These are phyloP conservation scores for Mycogone perniciosa DNA, from an alignment of 2,329 filamentous ascomycete genomes.

Conservation along the genomic window DNA sequence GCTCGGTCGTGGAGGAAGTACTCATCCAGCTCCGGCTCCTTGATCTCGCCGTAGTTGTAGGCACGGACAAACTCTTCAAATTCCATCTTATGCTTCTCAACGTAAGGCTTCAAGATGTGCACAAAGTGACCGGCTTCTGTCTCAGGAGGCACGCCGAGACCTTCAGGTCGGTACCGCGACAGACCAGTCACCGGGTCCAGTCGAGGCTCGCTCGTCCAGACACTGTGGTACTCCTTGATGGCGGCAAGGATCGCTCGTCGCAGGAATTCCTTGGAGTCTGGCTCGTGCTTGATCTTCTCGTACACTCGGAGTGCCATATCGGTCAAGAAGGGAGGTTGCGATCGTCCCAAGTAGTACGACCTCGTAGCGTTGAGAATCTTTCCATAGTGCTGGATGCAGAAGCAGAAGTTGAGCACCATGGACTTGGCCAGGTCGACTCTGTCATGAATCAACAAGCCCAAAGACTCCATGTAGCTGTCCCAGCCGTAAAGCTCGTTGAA, in stretches of 20 bases:
- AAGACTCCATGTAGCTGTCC: constrained; percentile 98
- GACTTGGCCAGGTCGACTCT: constrained; percentile 81
- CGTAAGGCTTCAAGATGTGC: constrained; percentile 75
- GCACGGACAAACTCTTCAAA: constrained; percentile 81
- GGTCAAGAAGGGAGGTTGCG: constrained; percentile 93
- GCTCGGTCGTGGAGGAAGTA: constrained; percentile 96
- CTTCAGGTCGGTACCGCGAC: constrained; percentile 78
- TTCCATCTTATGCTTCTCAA: constrained; percentile 73
- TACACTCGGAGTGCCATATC: constrained; percentile 95
- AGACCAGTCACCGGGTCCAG: constrained; percentile 72
- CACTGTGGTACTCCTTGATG: constrained; percentile 92
- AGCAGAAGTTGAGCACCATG: constrained; percentile 96
- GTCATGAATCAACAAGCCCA: constrained; percentile 81
- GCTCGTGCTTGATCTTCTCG: constrained; percentile 84
- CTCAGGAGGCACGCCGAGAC: constrained; percentile 81
- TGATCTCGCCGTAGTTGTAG: constrained; percentile 72
- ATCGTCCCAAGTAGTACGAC: constrained; percentile 89
- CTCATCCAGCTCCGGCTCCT: constrained; percentile 83
- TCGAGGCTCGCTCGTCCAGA: constrained; percentile 77
- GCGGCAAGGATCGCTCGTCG: constrained; percentile 75
- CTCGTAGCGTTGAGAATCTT: constrained; percentile 97
- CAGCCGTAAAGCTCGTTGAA: constrained; percentile 99
- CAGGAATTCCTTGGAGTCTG: constrained; percentile 74
- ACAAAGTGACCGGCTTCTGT: constrained; percentile 83
- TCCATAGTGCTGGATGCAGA: constrained; percentile 96